These are phyloP conservation scores for Penicillium simplicissimum DNA, from an alignment of 495 filamentous ascomycete species.

Conservation along the genomic window DNA sequence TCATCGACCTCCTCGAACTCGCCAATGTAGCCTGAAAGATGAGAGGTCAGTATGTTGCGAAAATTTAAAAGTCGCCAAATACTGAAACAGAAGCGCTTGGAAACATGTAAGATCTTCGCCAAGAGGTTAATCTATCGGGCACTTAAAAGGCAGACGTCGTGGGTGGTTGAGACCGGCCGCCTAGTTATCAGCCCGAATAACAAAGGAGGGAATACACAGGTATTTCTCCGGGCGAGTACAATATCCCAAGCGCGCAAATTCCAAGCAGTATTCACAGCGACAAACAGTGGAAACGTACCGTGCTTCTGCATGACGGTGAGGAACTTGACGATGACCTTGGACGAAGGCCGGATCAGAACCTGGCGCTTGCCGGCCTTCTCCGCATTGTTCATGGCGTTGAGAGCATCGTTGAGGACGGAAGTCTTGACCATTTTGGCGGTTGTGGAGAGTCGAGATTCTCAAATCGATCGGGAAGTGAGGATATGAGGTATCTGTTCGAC, in stretches of 20 bases:
- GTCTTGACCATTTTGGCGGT: conserved; percentile 95
- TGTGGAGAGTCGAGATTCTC: conserved; percentile 72
- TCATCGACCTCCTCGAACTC: conserved; percentile 99
- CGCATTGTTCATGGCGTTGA: conserved; percentile 99
- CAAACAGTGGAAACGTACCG: conserved; percentile 64
- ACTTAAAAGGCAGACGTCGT: conserved; percentile 99
- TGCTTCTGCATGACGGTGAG: conserved; percentile 97
- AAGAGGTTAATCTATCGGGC: conserved; percentile 77
- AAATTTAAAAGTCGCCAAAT: conserved; percentile 86
- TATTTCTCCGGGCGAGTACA: not conserved
- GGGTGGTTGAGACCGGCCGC: conserved; percentile 73
- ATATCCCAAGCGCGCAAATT: not conserved
- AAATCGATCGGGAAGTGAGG: conserved; percentile 58
- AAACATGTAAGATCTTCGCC: conserved; percentile 96
- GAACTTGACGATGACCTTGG: conserved; percentile 99
- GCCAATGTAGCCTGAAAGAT: conserved; percentile 86
- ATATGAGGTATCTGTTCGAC: conserved; percentile 73
- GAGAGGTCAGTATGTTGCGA: conserved; percentile 76
- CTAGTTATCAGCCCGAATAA: conserved; percentile 99
- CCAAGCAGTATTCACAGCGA: not conserved
- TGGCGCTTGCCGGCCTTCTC: conserved; percentile 99
- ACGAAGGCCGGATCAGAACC: conserved; percentile 92
- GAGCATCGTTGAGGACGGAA: conserved; percentile 97
- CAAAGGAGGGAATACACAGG: conserved; percentile 13
- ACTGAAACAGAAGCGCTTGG: conserved; percentile 57